Conservation (phyloP, 2,329 filamentous ascomycete genomes). For the Monosporascus sp. region DNA sequence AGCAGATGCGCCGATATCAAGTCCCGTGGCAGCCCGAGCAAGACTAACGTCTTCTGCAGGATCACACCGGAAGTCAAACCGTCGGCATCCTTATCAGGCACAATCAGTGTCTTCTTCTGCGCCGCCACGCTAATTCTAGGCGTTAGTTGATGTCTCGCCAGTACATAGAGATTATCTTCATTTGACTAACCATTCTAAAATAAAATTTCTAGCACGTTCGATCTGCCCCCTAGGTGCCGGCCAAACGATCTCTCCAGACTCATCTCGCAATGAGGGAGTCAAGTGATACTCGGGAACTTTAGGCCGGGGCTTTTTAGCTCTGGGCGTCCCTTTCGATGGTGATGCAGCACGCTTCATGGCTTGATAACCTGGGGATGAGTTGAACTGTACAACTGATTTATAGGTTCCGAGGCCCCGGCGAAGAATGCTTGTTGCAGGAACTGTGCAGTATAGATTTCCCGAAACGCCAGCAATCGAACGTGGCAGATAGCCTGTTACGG, state of each 20-base stretch:
- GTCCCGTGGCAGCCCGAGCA: constrained; percentile 48
- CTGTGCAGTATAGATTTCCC: neutral
- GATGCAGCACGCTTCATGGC: constrained; percentile 23
- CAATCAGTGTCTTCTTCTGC: constrained; percentile 49
- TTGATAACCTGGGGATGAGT: neutral
- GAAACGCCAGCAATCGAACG: too few species aligned
- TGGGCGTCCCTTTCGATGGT: constrained; percentile 7
- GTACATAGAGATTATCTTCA: neutral
- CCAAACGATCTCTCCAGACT: constrained; percentile 49
- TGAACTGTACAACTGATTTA: neutral
- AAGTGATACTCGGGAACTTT: constrained; percentile 39
- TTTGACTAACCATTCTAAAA: constrained; percentile 48
- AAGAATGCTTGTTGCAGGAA: neutral
- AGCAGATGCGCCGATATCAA: constrained; percentile 55
- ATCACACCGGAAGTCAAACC: constrained; percentile 61
- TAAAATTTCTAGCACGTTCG: constrained; percentile 47
- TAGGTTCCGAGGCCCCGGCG: neutral
- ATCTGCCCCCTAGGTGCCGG: constrained; percentile 54
- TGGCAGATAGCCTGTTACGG: neutral
- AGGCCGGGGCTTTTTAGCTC: constrained; percentile 20
- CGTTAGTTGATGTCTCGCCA: constrained; percentile 2
- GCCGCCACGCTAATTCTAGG: constrained; percentile 38
- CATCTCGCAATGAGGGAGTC: constrained; percentile 34
- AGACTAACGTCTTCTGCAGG: constrained; percentile 50
- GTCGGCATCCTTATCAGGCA: constrained; percentile 66